Evolutionary conservation across 139 green algal genomes (phyloP), one percentile per base, ranked within the genome.

Genomic region (Chlorella vulgaris): DNA sequence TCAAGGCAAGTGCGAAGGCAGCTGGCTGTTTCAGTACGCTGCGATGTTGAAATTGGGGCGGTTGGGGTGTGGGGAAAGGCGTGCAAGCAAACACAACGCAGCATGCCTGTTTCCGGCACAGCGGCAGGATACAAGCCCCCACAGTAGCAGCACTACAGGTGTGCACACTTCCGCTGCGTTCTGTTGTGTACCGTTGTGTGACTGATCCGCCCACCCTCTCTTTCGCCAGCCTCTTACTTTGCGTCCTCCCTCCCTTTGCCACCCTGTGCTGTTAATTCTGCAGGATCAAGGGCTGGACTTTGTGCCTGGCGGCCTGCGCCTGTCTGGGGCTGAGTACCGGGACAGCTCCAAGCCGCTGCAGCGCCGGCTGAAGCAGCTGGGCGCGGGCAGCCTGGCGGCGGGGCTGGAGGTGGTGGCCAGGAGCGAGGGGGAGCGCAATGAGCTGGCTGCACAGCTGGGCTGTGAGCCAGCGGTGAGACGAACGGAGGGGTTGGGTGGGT

Each of bases 361-460:
- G 19, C 73, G 73, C 73, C 73, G 73, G 51, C 73, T 79, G 51
- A 50, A 51, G 29, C 53, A 69, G 73, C 51, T 79, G 73, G 73
- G 73, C 35, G 28, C 6, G 0, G 73, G 73, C 53, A 69, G 51
- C 35, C 73, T 79, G 73, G 4, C 26, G 24, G 73, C 38, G 10
- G 73, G 73, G 6, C 26, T 79, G 33, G 8, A 35, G 7, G 7
- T n/a, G 50, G 21, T 79, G 51, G 53, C 73, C 24, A 28, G 6
- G 18, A 38, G 13, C 26, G 73, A 69, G 35, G 73, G 68, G 50
- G 51, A 69, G 73, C 73, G 53, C 35, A 8, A 28, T n/a, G 29
- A 51, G 35, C 51, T 79, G 73, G 73, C 53, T 3, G 51, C 28
- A 1, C 24, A 24, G 33, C 53, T 79, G 51, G 36, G 53, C 22